These are phyloP conservation scores for Globisporangium cystogenes DNA, from an alignment of 352 stramenopile species.

Conservation along the genomic window DNA sequence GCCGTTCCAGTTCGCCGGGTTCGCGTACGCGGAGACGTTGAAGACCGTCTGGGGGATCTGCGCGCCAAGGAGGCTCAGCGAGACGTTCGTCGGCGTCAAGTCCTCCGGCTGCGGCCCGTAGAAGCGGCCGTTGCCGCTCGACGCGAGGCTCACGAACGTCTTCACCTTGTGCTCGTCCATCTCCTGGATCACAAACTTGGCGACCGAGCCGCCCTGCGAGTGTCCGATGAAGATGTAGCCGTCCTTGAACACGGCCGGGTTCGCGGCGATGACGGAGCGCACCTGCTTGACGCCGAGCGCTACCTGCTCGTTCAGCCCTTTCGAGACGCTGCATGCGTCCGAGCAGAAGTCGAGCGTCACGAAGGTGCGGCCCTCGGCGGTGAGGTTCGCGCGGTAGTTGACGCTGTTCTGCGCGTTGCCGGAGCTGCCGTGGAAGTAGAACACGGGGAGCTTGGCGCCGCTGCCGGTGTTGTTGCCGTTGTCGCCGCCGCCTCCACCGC, in stretches of 20 bases:
- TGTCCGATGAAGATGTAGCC: slow-evolving; percentile 35
- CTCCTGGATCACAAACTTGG: slow-evolving; percentile 8
- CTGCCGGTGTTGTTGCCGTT: not conserved
- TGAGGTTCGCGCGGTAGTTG: slow-evolving; percentile 21
- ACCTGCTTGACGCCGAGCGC: slow-evolving; percentile 18
- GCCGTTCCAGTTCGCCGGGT: slow-evolving; percentile 6
- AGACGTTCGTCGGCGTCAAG: not conserved
- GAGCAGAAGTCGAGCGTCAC: slow-evolving; percentile 25
- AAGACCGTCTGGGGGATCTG: slow-evolving; percentile 9
- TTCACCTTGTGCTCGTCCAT: slow-evolving; percentile 14
- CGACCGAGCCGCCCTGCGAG: slow-evolving; percentile 18
- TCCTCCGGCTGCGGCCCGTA: slow-evolving; percentile 5
- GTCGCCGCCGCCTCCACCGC: too few species aligned
- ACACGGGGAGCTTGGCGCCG: slow-evolving; percentile 15
- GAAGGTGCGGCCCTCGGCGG: slow-evolving; percentile 18
- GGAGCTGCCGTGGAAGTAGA: slow-evolving; percentile 31
- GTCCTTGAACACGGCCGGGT: slow-evolving; percentile 14
- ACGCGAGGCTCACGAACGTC: slow-evolving; percentile 8
- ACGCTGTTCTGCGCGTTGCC: slow-evolving; percentile 10
- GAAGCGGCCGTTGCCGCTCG: slow-evolving; percentile 5
- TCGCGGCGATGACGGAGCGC: slow-evolving; percentile 6
- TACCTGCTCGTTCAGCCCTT: slow-evolving; percentile 16
- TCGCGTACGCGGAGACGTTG: slow-evolving; percentile 10
- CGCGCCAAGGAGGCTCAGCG: slow-evolving; percentile 14
- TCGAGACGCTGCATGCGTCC: slow-evolving; percentile 9